Conservation (phyloP, 306 rosid species). For the Astragalus glycyphyllos region DNA sequence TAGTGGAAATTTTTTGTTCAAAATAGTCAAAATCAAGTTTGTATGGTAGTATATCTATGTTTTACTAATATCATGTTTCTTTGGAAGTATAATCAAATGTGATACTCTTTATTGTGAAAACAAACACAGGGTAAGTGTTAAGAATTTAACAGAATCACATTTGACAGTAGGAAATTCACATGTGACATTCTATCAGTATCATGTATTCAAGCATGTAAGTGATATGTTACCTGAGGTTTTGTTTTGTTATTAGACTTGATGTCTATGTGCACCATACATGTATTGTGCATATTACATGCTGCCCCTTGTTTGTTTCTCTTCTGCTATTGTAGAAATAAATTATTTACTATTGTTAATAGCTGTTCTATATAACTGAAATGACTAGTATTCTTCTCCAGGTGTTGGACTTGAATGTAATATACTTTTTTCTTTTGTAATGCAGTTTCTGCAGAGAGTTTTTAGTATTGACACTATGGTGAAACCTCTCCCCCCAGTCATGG, state of each 20-base stretch:
- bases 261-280: background rate
- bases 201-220: too few relatives aligned
- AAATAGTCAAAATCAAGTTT: too few relatives aligned
- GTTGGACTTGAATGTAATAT: slow-evolving; percentile 20
- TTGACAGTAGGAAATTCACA: background rate
- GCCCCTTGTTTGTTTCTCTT: background rate
- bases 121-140: too few relatives aligned
- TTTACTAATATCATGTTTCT: background rate
- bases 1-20: background rate
- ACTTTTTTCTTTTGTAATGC: slow-evolving; percentile 41
- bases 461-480: slow-evolving; percentile 91
- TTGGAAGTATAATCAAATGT: background rate
- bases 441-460: slow-evolving; percentile 93
- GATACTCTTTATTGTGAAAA: background rate
- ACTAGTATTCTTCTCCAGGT: slow-evolving; percentile 5
- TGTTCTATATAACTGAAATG: slow-evolving; percentile 2
- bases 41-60: background rate
- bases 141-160: background rate
- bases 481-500: slow-evolving; percentile 91
- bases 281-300: background rate
- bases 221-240: background rate
- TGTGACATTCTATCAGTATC: too few relatives aligned
- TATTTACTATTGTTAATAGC: background rate
- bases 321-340: background rate
- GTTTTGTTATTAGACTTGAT: slow-evolving; percentile 30